These are phyloP conservation scores for Grifola frondosa DNA, from an alignment of 1,284 basidiomycete species.

Conservation along the genomic window DNA sequence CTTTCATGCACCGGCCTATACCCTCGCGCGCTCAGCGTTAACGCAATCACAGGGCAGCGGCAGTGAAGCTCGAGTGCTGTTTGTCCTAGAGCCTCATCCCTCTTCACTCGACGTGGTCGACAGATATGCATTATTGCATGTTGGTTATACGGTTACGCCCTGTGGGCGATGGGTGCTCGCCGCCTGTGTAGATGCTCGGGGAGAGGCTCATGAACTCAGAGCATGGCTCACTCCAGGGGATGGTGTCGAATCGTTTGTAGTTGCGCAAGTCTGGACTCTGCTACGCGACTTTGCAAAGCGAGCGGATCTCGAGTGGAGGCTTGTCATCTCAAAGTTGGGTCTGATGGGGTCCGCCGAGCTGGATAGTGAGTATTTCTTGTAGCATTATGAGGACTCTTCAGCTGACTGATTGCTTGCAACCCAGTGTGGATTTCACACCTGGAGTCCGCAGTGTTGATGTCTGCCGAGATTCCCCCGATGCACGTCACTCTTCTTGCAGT, in stretches of 20 bases:
- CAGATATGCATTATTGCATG: conserved; percentile 68
- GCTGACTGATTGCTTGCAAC: background rate
- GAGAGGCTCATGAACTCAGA: conserved; percentile 66
- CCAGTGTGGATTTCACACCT: conserved; percentile 67
- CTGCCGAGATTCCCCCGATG: conserved; percentile 40
- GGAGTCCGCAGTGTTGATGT: conserved; percentile 34
- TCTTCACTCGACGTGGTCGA: conserved; percentile 67
- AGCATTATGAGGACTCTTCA: background rate
- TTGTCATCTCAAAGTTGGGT: conserved; percentile 70
- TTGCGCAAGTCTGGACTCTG: conserved; percentile 67
- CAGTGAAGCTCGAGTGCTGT: conserved; percentile 35
- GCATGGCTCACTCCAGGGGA: conserved; percentile 61
- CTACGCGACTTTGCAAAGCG: conserved; percentile 54
- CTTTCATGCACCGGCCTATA: conserved; percentile 65
- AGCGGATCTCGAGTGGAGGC: conserved; percentile 76
- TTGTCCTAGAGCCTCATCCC: conserved; percentile 42
- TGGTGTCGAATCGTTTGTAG: conserved; percentile 39
- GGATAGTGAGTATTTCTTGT: conserved; percentile 51
- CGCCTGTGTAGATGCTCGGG: conserved; percentile 75
- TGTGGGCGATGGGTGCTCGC: conserved; percentile 74
- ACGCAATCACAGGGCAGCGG: conserved; percentile 24
- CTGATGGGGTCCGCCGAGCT: conserved; percentile 56
- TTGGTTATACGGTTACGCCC: conserved; percentile 64
- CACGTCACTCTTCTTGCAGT: conserved; percentile 59
- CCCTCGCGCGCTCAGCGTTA: conserved; percentile 51